Conservation (phyloP, 768 basidiomycete species). For the Mrakia hoshinonis region DNA sequence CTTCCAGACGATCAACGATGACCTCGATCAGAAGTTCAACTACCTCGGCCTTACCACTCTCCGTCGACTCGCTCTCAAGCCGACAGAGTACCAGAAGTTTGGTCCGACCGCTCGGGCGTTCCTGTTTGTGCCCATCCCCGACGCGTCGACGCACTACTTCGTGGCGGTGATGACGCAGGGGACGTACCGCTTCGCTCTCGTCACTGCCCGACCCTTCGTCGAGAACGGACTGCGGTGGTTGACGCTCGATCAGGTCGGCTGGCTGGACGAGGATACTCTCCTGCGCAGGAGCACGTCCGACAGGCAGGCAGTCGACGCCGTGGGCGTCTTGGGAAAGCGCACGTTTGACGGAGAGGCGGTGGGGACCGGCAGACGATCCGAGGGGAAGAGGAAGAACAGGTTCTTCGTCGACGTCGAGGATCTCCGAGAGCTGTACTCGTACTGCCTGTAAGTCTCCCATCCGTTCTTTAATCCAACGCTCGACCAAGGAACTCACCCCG, state of each 20-base stretch:
- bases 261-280: slow-evolving; percentile 30
- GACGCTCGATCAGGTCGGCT: slow-evolving; percentile 33
- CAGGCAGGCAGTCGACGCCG: not conserved
- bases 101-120: slow-evolving; percentile 54
- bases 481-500: too few relatives aligned
- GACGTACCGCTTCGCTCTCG: slow-evolving; percentile 71
- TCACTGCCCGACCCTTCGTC: slow-evolving; percentile 44
- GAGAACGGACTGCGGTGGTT: slow-evolving; percentile 34
- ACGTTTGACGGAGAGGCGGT: not conserved
- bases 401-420: slow-evolving; percentile 25
- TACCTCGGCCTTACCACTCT: slow-evolving; percentile 56
- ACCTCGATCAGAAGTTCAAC: slow-evolving; percentile 73
- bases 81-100: slow-evolving; percentile 59
- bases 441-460: slow-evolving; percentile 59
- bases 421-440: slow-evolving; percentile 64
- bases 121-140: slow-evolving; percentile 67
- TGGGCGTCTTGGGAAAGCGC: not conserved
- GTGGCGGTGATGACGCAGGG: slow-evolving; percentile 72
- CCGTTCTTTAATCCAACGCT: too few relatives aligned
- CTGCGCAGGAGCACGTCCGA: not conserved
- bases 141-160: slow-evolving; percentile 72
- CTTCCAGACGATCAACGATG: slow-evolving; percentile 66
- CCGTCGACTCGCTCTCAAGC: not conserved
- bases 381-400: slow-evolving; percentile 1
- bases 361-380: not conserved